Evolutionary conservation across 2,329 filamentous ascomycete species (phyloP).

Genomic region (Fusarium xylarioides): DNA sequence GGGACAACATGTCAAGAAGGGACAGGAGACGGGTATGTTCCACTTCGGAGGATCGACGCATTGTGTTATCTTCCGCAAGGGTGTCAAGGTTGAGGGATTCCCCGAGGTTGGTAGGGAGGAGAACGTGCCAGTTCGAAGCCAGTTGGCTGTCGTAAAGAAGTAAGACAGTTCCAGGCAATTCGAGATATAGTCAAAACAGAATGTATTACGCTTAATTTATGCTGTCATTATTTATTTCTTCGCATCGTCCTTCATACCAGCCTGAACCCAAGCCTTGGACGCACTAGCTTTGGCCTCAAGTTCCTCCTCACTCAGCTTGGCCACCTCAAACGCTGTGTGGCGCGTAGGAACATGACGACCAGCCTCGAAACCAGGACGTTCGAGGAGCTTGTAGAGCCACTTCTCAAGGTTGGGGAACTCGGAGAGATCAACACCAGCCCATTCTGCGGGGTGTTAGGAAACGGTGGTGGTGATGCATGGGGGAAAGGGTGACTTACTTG

Average conservation of each 20-base stretch:
- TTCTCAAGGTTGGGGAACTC: constrained; percentile 80
- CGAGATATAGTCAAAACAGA: background rate
- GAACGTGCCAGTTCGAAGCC: constrained; percentile 53
- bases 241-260: constrained; percentile 73
- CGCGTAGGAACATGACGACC: constrained; percentile 76
- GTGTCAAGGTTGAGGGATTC: constrained; percentile 57
- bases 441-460: constrained; percentile 41
- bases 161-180: background rate
- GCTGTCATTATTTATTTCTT: constrained; percentile 51
- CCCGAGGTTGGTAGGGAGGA: constrained; percentile 47
- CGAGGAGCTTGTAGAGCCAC: constrained; percentile 78
- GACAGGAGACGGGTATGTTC: constrained; percentile 80
- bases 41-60: constrained; percentile 80
- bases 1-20: constrained; percentile 73
- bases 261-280: constrained; percentile 71
- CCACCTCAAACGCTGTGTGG: constrained; percentile 66
- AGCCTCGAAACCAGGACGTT: constrained; percentile 77
- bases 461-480: rapidly evolving
- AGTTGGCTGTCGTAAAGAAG: constrained; percentile 47
- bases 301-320: constrained; percentile 58
- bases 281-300: constrained; percentile 65
- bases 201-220: constrained; percentile 3
- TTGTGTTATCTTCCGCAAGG: constrained; percentile 71
- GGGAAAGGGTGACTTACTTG: constrained; percentile 48
- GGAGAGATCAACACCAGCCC: constrained; percentile 65